phyloP scores from a whole-genome alignment of 306 rosid species.

The Vigna reflexopilosa region DNA sequence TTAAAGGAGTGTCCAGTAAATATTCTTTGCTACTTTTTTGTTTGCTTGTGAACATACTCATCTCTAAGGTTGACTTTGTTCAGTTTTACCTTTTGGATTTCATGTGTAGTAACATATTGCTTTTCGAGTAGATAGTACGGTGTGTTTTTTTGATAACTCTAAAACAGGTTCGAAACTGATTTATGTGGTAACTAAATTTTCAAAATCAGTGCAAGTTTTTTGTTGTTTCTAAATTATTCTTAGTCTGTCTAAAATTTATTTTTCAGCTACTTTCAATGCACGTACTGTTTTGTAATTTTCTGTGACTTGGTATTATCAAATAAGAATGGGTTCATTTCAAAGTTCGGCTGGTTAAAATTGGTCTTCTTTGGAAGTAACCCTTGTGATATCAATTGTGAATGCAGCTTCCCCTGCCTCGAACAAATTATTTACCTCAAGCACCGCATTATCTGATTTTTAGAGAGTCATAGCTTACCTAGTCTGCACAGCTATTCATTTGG shows the following conservation, averaged over 20 bases:
- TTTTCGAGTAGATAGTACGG: constrained; percentile 4
- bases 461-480: background rate
- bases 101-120: constrained; percentile 2
- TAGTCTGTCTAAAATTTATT: background rate
- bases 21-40: constrained; percentile 1
- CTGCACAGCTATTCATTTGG: constrained; percentile 23
- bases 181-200: constrained; percentile 22
- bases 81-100: constrained; percentile 21
- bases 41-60: constrained; percentile 26
- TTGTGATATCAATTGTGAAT: background rate
- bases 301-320: constrained; percentile 7
- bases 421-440: constrained; percentile 13
- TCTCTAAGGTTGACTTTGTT: background rate
- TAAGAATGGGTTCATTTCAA: background rate
- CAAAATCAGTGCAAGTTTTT: constrained; percentile 10
- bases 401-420: background rate
- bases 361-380: background rate
- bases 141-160: background rate
- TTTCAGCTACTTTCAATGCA: constrained; percentile 8
- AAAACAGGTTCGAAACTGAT: constrained; percentile 10
- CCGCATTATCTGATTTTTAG: constrained; percentile 8
- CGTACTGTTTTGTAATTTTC: constrained; percentile 5
- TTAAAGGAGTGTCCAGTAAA: background rate
- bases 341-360: background rate
- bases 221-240: constrained; percentile 6